Evolutionary conservation across 768 basidiomycete genomes (phyloP).

Genomic region (Kwoniella europaea): DNA sequence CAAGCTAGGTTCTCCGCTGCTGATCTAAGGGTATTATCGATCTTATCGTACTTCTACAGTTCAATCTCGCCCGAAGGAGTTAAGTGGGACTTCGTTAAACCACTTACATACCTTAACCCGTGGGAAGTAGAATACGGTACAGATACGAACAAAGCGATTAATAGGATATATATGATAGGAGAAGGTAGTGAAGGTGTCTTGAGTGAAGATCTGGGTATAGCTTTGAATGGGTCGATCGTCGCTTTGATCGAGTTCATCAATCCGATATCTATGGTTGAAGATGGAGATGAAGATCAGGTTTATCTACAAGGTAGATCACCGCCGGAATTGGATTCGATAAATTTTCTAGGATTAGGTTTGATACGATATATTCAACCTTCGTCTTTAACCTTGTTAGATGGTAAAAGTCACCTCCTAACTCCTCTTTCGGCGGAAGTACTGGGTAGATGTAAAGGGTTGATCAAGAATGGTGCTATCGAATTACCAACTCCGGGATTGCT

Average conservation of each 20-base stretch:
- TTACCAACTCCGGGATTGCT: constrained; percentile 86
- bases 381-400: not conserved
- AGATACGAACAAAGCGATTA: constrained; percentile 62
- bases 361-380: constrained; percentile 64
- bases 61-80: constrained; percentile 42
- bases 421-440: constrained; percentile 68
- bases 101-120: constrained; percentile 72
- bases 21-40: constrained; percentile 72
- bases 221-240: constrained; percentile 80
- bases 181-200: constrained; percentile 80
- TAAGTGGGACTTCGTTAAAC: constrained; percentile 73
- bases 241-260: constrained; percentile 65
- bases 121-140: constrained; percentile 70
- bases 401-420: constrained; percentile 74
- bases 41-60: constrained; percentile 79
- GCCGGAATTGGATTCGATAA: constrained; percentile 68
- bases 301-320: constrained; percentile 67
- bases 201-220: constrained; percentile 69
- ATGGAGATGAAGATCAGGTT: constrained; percentile 57
- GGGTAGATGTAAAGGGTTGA: constrained; percentile 58
- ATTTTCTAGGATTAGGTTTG: constrained; percentile 76
- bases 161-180: constrained; percentile 71
- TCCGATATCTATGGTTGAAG: constrained; percentile 1
- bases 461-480: constrained; percentile 83
- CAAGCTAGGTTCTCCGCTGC: constrained; percentile 65